Evolutionary conservation across 2,329 filamentous ascomycete genomes (phyloP).

Genomic region (Dactylellina parvicollis): DNA sequence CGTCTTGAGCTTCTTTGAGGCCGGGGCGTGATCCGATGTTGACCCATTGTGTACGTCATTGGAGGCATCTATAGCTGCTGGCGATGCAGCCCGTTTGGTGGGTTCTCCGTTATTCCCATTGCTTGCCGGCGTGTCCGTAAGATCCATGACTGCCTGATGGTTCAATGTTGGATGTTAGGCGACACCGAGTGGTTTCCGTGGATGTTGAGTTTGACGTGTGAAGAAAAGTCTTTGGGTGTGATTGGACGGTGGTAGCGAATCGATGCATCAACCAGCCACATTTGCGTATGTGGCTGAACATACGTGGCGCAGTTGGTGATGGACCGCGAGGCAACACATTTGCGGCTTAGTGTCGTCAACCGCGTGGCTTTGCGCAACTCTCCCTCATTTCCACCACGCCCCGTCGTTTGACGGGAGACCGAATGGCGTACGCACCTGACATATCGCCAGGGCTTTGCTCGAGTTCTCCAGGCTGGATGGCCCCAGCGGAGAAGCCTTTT

Average conservation of each 20-base stretch:
- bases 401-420: constrained; percentile 28
- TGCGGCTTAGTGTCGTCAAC: constrained; percentile 8
- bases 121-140: constrained; percentile 38
- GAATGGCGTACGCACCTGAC: constrained; percentile 38
- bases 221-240: constrained; percentile 19
- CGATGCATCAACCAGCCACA: constrained; percentile 39
- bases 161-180: constrained; percentile 22
- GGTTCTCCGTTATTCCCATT: constrained; percentile 24
- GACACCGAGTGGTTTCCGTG: constrained; percentile 18
- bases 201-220: constrained; percentile 19
- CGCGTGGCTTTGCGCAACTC: constrained; percentile 48
- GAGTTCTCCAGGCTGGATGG: constrained; percentile 9
- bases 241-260: constrained; percentile 34
- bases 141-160: constrained; percentile 28
- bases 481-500: constrained; percentile 15
- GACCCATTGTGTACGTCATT: constrained; percentile 13
- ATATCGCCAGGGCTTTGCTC: constrained; percentile 28
- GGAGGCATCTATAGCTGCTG: constrained; percentile 9
- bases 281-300: constrained; percentile 19
- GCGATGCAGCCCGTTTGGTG: constrained; percentile 37
- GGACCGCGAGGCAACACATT: constrained; percentile 34
- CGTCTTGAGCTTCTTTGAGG: constrained; percentile 46
- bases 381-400: constrained; percentile 24
- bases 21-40: constrained; percentile 35
- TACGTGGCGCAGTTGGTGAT: constrained; percentile 25